Conservation (phyloP, 768 basidiomycete species). For the Daedaleopsis nitida region DNA sequence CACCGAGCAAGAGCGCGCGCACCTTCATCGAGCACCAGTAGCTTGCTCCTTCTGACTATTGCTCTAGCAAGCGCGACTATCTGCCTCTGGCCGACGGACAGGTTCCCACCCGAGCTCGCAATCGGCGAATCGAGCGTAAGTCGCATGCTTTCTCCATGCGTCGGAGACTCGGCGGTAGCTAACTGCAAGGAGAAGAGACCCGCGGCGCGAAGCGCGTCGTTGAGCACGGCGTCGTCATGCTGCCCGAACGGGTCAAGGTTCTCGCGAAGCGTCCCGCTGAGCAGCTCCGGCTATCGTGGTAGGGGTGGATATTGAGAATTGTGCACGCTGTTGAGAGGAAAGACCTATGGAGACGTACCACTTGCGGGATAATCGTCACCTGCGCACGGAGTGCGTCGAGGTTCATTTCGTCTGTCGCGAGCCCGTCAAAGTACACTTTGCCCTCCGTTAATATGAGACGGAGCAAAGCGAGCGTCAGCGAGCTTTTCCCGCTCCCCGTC, state of each 20-base stretch:
- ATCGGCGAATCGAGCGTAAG: constrained; percentile 48
- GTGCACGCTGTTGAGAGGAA: neutral
- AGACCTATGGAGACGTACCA: constrained; percentile 35
- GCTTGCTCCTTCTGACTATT: constrained; percentile 53
- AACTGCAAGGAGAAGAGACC: constrained; percentile 39
- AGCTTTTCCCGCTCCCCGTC: constrained; percentile 60
- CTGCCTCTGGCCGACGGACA: constrained; percentile 61
- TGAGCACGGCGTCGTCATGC: constrained; percentile 52
- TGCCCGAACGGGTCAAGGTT: constrained; percentile 63
- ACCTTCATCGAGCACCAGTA: constrained; percentile 58
- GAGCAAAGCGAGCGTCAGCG: constrained; percentile 53
- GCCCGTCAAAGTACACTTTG: constrained; percentile 51
- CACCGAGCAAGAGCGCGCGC: too few species aligned
- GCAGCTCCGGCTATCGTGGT: constrained; percentile 43
- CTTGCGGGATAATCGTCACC: constrained; percentile 63
- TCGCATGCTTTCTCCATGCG: too few species aligned
- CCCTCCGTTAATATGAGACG: constrained; percentile 57
- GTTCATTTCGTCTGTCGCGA: constrained; percentile 49
- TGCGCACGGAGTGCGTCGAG: constrained; percentile 52
- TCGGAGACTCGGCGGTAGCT: too few species aligned
- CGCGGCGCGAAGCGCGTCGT: constrained; percentile 49
- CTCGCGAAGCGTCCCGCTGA: constrained; percentile 56
- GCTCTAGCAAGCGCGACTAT: constrained; percentile 61
- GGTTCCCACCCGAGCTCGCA: constrained; percentile 44
- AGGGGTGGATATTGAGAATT: neutral